Evolutionary conservation across 345 rosid species (phyloP).

Genomic region (Sonneratia caseolaris): DNA sequence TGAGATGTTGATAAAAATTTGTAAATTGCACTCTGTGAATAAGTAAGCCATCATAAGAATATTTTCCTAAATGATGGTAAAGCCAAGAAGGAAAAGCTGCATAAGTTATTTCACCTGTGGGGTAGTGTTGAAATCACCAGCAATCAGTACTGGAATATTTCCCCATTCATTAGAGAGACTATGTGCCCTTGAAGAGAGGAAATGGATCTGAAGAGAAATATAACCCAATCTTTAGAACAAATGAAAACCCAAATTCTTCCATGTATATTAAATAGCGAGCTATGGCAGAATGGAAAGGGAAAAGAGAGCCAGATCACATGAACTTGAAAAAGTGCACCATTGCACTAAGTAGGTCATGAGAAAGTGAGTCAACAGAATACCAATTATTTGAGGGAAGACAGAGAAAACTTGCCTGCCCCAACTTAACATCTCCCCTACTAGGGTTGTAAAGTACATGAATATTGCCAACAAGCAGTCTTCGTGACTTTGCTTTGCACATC

Average conservation of each 20-base stretch:
- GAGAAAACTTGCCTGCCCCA: slow-evolving; percentile 58
- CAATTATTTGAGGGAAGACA: background rate
- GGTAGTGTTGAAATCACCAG: slow-evolving; percentile 58
- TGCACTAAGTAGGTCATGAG: background rate
- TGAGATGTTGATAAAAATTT: slow-evolving; percentile 63
- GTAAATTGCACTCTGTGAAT: slow-evolving; percentile 69
- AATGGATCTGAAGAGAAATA: slow-evolving; percentile 34
- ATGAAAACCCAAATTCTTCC: background rate
- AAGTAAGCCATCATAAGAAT: slow-evolving; percentile 1
- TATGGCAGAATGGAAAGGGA: background rate
- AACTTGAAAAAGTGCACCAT: background rate
- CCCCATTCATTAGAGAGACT: slow-evolving; percentile 66
- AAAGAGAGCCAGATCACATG: background rate
- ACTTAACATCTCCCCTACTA: slow-evolving; percentile 62
- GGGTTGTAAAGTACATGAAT: slow-evolving; percentile 66
- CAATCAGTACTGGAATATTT: slow-evolving; percentile 40
- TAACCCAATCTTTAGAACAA: background rate
- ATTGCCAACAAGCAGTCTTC: slow-evolving; percentile 58
- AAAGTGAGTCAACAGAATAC: background rate
- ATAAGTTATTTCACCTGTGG: slow-evolving; percentile 37
- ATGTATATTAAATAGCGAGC: background rate
- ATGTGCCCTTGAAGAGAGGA: slow-evolving; percentile 57
- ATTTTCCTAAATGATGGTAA: background rate
- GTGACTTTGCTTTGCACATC: slow-evolving; percentile 39
- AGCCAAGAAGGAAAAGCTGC: background rate